Percentiles rank a stretch among this genome's conserved stretches.
phyloP scores from a whole-genome alignment of 1,284 basidiomycete genomes.

The Bjerkandera adusta region DNA sequence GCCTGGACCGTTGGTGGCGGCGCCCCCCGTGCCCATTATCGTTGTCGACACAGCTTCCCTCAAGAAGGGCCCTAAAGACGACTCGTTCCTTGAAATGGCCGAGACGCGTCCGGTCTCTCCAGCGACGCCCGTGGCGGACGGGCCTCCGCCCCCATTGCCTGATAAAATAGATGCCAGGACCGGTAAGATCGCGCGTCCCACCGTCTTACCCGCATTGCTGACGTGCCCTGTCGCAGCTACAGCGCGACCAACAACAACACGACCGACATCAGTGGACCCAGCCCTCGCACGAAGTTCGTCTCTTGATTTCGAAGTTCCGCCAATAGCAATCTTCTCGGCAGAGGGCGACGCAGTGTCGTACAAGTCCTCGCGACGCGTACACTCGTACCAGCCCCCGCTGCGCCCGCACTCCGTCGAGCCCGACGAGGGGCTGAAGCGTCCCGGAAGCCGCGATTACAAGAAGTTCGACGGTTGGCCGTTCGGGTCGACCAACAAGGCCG shows the following conservation, averaged over 20 bases:
- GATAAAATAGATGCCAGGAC: not conserved
- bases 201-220: not conserved
- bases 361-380: conserved; percentile 22
- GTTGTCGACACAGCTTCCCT: conserved; percentile 18
- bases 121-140: conserved; percentile 6
- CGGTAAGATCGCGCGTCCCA: conserved; percentile 1
- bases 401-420: conserved; percentile 16
- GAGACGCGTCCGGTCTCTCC: conserved; percentile 27
- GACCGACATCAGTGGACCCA: not conserved
- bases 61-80: conserved; percentile 16
- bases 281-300: not conserved
- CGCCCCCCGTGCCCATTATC: conserved; percentile 22
- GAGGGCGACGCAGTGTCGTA: conserved; percentile 13
- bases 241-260: not conserved
- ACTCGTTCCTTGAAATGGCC: conserved; percentile 29
- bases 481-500: conserved; percentile 1
- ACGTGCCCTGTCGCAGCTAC: not conserved
- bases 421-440: conserved; percentile 16
- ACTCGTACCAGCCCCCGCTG: conserved; percentile 24
- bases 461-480: conserved; percentile 28
- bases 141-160: conserved; percentile 9
- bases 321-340: conserved; percentile 18
- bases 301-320: conserved; percentile 24
- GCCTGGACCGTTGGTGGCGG: conserved; percentile 10
- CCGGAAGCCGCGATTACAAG: conserved; percentile 21